Evolutionary conservation across 2,329 filamentous ascomycete species (phyloP), one percentile per base, ranked within the genome.

Genomic region (Epichloe sibirici): DNA sequence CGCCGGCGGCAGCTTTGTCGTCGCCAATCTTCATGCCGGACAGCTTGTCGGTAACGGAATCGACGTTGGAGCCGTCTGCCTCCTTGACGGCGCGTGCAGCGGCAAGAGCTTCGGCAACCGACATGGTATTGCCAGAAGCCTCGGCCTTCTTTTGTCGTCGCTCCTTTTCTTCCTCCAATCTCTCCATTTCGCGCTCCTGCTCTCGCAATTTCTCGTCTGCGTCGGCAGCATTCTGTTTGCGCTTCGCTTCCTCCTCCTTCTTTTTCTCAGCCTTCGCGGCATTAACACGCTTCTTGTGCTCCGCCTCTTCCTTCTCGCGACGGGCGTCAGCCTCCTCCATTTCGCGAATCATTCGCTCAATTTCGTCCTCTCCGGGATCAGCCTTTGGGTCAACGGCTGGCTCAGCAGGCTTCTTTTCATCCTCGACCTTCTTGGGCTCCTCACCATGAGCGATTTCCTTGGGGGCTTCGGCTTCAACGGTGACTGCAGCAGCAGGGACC

Each of bases 151-250:
- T 67, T 48, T 77, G 77, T 63, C 76, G 77, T 52, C 73, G 75
- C 65, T 83, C 82, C 60, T 77, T 78, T 66, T 83, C 85, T 67
- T 88, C 85, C 64, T 89, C 86, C 1, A 86, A 70, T 55, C 80
- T 81, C 62, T 85, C 83, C 76, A 83, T 85, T 69, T 86, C 85
- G 21, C 77, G 76, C 65, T 88, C 86, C 56, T 83, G 78, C 67
- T 90, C 86, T 21, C 78, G 80, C 54, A 90, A 78, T 69, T 83
- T 85, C 53, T 75, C 76, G 64, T 83, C 79, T 50, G 73, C 75
- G n/a, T 80, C 76, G 4, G 75, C 79, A 39, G 76, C 74, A 37
- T 72, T 75, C 9, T 68, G 65, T 51, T 66, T 65, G 45, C 65
- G 58, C 25, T 71, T 66, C 15, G 67, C 69, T 3, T 75, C 75